Base-by-base conservation (phyloP, 495 filamentous ascomycete genomes). In the Penicillium pulvis region DNA sequence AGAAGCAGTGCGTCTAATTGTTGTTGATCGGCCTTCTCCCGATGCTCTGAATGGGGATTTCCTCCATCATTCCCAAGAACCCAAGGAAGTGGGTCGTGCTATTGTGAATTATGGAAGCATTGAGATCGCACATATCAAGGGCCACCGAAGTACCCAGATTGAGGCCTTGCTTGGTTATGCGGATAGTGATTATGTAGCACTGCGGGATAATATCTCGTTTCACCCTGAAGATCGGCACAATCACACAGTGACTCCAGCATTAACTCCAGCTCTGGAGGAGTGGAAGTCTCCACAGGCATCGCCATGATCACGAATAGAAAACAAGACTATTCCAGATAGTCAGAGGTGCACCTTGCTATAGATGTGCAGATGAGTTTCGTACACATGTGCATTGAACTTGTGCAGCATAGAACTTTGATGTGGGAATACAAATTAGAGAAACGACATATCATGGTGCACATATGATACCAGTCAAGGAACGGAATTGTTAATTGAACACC, bases 141-240 rank as follows among this genome's bases (percentile, higher is more conserved):
- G 94, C 0, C 80, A 88, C 56, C 84, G 87, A 62, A 97, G 93
- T 66, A 83, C 77, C 1, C 87, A 94, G 67, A 96, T 98, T 57
- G 80, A 85, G 44, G 76, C 81, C 0, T 61, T 93, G 30, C 69
- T 98, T 36, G 94, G 94, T 4, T 98, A 96, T 78, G 87, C 92
- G 30, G 93, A 97, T 65, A 92, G 89, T 57, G 92, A 97, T 73
- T 97, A 98, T 79, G 90, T 98, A 44, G 93, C 93, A 8, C 76
- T 92, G 62, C 81, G 92, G 56, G 91, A 95, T 72, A 95, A 93
- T 64, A 88, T 97, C 41, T 90, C 91, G 17, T 87, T 91, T 47
- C 75, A 71, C 35, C 67, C 61, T 10, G 70, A 74, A 26, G 69
- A 70, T 46, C 44, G 47, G 10, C 33, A 53, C 43, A 63, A 31